A percentile compares a stretch with the other conserved stretches of the same genome.
Evolutionary conservation across 1,284 basidiomycete genomes (phyloP).

Genomic region (Pseudozyma sp.): DNA sequence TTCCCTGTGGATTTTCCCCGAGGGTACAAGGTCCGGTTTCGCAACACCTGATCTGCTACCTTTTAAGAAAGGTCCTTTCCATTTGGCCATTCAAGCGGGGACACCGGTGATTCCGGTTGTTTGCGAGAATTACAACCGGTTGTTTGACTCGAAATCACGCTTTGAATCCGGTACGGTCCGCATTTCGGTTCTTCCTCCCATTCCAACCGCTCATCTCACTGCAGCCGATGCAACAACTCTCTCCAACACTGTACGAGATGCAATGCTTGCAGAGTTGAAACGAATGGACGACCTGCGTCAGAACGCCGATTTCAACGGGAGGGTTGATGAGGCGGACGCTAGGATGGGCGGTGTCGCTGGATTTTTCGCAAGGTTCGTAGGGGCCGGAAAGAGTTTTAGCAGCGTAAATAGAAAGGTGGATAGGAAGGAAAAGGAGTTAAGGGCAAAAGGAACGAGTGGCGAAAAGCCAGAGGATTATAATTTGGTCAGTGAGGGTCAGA

Average conservation of each 20-base stretch:
- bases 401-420: constrained; percentile 22
- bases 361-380: constrained; percentile 35
- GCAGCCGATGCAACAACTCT: constrained; percentile 77
- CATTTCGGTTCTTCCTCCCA: constrained; percentile 79
- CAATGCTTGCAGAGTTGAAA: constrained; percentile 51
- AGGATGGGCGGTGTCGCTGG: constrained; percentile 40
- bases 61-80: constrained; percentile 99
- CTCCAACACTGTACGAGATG: constrained; percentile 73
- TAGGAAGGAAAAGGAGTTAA: constrained; percentile 27
- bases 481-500: constrained; percentile 48
- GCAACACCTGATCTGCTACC: constrained; percentile 73
- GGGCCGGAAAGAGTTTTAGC: constrained; percentile 19
- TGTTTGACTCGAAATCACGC: constrained; percentile 79
- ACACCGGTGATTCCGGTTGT: constrained; percentile 84
- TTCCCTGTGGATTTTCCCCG: constrained; percentile 69
- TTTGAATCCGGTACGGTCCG: constrained; percentile 73
- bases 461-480: constrained; percentile 50
- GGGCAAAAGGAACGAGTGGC: constrained; percentile 34
- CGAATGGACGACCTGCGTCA: constrained; percentile 51
- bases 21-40: constrained; percentile 71
- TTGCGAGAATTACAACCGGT: constrained; percentile 89
- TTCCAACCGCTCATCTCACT: constrained; percentile 78
- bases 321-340: constrained; percentile 15
- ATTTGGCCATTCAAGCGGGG: constrained; percentile 88
- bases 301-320: constrained; percentile 9